phyloP scores from a whole-genome alignment of 192 early-diverging fungal species.

The Jimgerdemannia lactiflua region DNA sequence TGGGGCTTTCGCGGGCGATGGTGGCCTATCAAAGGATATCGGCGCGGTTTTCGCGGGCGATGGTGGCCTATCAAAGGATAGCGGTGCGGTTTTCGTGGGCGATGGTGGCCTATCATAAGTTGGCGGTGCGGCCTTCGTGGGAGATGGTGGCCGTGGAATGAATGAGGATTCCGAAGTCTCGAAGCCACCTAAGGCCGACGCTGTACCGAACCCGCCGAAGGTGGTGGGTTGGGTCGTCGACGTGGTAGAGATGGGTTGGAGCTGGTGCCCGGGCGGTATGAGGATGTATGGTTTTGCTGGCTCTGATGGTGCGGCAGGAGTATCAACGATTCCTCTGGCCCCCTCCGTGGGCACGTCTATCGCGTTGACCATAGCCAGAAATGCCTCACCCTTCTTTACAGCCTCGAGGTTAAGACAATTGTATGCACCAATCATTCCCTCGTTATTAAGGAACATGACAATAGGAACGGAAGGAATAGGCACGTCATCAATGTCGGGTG shows the following conservation, averaged over 20 bases:
- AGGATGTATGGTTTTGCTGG: background rate
- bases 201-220: constrained; percentile 9
- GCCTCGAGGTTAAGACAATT: constrained; percentile 57
- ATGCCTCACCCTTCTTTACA: constrained; percentile 34
- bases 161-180: background rate
- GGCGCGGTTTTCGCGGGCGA: background rate
- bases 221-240: background rate
- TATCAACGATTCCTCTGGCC: constrained; percentile 6
- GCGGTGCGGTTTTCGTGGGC: background rate
- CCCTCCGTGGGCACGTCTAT: background rate
- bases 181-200: background rate
- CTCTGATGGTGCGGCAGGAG: background rate
- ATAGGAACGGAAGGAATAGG: constrained; percentile 62
- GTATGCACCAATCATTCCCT: constrained; percentile 63
- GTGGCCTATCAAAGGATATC: background rate
- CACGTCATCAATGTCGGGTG: constrained; percentile 46
- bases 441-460: constrained; percentile 66
- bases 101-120: background rate
- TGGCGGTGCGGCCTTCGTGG: background rate
- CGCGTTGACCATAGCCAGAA: constrained; percentile 35
- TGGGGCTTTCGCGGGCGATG: constrained; percentile 1
- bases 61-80: background rate
- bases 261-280: background rate
- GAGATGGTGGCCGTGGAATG: background rate
- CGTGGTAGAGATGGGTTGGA: background rate